phyloP scores from a whole-genome alignment of 2,329 filamentous ascomycete species.

The Hypomyces perniciosus region DNA sequence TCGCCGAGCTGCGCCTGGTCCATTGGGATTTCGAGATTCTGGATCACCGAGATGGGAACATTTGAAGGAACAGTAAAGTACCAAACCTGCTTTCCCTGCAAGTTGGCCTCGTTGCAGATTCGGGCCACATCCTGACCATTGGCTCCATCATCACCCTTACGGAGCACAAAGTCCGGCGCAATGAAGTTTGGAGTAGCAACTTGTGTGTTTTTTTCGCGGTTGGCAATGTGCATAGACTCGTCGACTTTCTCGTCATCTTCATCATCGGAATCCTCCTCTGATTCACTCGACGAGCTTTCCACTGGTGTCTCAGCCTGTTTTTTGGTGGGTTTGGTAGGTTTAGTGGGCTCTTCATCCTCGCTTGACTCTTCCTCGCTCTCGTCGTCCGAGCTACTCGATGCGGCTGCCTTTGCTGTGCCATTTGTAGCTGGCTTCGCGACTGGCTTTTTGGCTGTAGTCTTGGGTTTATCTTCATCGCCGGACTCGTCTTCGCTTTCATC shows the following conservation, averaged over 20 bases:
- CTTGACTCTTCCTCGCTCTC: slow-evolving; percentile 8
- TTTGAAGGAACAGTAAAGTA: slow-evolving; percentile 70
- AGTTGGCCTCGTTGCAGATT: slow-evolving; percentile 52
- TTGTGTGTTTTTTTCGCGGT: slow-evolving; percentile 25
- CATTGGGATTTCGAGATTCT: slow-evolving; percentile 56
- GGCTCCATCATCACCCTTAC: slow-evolving; percentile 37
- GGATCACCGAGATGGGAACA: slow-evolving; percentile 61
- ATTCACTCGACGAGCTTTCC: slow-evolving; percentile 22
- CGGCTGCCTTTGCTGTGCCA: neutral
- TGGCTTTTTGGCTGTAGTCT: slow-evolving; percentile 10
- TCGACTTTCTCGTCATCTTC: slow-evolving; percentile 27
- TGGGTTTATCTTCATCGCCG: slow-evolving; percentile 11
- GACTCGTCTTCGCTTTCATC: slow-evolving; percentile 12
- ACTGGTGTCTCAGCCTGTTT: slow-evolving; percentile 17
- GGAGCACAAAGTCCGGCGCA: slow-evolving; percentile 48
- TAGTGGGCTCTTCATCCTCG: slow-evolving; percentile 2
- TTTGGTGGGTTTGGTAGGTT: slow-evolving; percentile 13
- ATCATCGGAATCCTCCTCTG: slow-evolving; percentile 23
- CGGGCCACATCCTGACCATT: slow-evolving; percentile 42
- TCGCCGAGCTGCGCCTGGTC: slow-evolving; percentile 48
- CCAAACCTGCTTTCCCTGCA: slow-evolving; percentile 71
- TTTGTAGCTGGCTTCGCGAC: slow-evolving; percentile 2
- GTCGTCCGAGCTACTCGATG: slow-evolving; percentile 8
- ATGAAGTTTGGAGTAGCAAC: slow-evolving; percentile 41
- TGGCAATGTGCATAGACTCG: slow-evolving; percentile 35